Evolutionary conservation across 306 rosid species (phyloP), one percentile per base, ranked within the genome.

Genomic region (Hippophae gyantsensis): DNA sequence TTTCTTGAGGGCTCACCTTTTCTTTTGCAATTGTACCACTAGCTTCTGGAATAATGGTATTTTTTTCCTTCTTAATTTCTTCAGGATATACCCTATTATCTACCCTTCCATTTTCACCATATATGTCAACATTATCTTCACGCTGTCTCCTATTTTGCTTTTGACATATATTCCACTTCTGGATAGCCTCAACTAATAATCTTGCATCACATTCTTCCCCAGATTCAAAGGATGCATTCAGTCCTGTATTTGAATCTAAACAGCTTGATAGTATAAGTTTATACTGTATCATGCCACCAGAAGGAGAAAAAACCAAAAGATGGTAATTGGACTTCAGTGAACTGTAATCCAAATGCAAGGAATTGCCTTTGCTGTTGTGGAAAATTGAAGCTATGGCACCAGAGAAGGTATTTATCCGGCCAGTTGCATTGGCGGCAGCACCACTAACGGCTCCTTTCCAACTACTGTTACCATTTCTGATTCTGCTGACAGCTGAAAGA

Each of bases 371-470:
- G 76, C 73, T 78, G 60, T 72, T 69, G 57, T 76, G 82, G 77
- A 93, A 93, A 63, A 86, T 67, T 42, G 99, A 84, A 64, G 99
- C 95, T 57, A 93, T 64, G 53, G 97, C 97, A 47, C 89, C 95
- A 6, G 87, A 79, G 58, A 79, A 74, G 55, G 79, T 48, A 67
- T 51, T 75, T 75, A 69, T 71, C 74, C 85, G 77, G 52, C 99
- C 97, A 5, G 95, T 68, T 47, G 97, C 97, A 61, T 90, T 89
- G 7, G 99, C 99, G 12, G 99, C 95, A 63, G 99, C 99, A 57
- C 97, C 95, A 66, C 74, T 93, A 18, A 93, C 94, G 1, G 90
- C 76, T 26, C 94, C 95, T 75, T 78, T 81, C 99, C 97, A 93
- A 64, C 95, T 86, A 74, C 78, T 87, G 66, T 63, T 52, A 66